Evolutionary conservation across 352 stramenopile species (phyloP).

Genomic region (Phytophthora foliorum): DNA sequence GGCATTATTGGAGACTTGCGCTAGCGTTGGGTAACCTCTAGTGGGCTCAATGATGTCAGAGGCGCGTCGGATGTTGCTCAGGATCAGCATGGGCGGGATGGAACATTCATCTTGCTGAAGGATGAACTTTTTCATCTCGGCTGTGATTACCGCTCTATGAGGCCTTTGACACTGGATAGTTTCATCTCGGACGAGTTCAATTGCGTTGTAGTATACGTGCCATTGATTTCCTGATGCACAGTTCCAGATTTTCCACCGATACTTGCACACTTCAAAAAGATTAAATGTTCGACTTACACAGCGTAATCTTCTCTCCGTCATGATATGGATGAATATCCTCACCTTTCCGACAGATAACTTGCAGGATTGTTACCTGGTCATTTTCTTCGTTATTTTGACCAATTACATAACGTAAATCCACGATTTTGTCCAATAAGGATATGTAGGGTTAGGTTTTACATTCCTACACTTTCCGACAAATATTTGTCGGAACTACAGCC

Average conservation of each 20-base stretch:
- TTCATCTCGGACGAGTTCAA: background rate
- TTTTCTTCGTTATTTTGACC: too few species aligned
- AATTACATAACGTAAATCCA: too few species aligned
- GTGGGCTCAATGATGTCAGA: background rate
- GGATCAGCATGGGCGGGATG: conserved; percentile 8
- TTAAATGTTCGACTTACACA: conserved; percentile 2
- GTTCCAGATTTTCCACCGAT: conserved; percentile 7
- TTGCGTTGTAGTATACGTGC: background rate
- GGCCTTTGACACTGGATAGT: background rate
- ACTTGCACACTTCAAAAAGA: background rate
- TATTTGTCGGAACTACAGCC: too few species aligned
- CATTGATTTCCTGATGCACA: background rate
- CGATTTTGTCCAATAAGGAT: too few species aligned
- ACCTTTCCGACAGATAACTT: too few species aligned
- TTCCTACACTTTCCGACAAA: too few species aligned
- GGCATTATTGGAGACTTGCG: conserved; percentile 1
- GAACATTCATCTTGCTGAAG: conserved; percentile 12
- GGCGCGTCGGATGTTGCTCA: background rate
- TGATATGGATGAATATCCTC: too few species aligned
- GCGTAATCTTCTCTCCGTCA: background rate
- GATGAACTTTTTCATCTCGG: conserved; percentile 22
- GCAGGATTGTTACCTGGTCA: too few species aligned
- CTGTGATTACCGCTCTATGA: background rate
- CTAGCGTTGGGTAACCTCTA: background rate
- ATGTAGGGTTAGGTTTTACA: too few species aligned